A percentile compares a stretch with the other conserved stretches of the same genome.
Conservation (phyloP, 805 yeast species). For the Yarrowia sp. region DNA sequence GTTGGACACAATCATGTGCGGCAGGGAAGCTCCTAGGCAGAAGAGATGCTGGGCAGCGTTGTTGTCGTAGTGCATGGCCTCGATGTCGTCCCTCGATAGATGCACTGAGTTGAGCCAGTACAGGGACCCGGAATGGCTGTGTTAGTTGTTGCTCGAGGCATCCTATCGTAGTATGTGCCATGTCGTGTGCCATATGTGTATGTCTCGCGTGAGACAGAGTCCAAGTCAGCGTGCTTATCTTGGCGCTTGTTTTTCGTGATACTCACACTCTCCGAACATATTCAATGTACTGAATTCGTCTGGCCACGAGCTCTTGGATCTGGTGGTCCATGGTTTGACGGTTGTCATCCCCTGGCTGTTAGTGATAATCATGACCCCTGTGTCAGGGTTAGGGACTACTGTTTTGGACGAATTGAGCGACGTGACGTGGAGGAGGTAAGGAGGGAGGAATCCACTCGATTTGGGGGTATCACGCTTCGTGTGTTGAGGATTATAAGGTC, state of each 20-base stretch:
- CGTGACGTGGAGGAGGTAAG: background rate
- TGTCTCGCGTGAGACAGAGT: background rate
- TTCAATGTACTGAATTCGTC: constrained; percentile 28
- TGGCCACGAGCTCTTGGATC: constrained; percentile 32
- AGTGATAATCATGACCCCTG: constrained; percentile 6
- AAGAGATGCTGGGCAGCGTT: constrained; percentile 28
- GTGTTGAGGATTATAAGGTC: background rate
- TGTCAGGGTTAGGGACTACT: constrained; percentile 12
- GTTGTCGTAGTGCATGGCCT: constrained; percentile 27
- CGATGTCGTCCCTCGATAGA: constrained; percentile 27
- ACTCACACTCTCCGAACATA: constrained; percentile 32
- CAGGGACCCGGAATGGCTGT: constrained; percentile 28
- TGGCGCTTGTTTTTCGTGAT: background rate
- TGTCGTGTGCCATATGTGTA: constrained; percentile 5
- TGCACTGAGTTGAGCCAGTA: constrained; percentile 31
- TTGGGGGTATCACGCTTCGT: background rate
- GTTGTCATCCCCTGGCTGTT: background rate
- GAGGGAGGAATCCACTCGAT: background rate
- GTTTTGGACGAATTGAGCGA: background rate
- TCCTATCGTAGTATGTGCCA: background rate
- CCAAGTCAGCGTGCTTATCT: background rate
- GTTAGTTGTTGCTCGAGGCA: background rate
- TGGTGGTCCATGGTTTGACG: constrained; percentile 24
- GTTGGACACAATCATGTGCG: constrained; percentile 24
- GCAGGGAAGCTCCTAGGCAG: constrained; percentile 31